Conservation (phyloP, 345 rosid species). For the Salix exigua region DNA sequence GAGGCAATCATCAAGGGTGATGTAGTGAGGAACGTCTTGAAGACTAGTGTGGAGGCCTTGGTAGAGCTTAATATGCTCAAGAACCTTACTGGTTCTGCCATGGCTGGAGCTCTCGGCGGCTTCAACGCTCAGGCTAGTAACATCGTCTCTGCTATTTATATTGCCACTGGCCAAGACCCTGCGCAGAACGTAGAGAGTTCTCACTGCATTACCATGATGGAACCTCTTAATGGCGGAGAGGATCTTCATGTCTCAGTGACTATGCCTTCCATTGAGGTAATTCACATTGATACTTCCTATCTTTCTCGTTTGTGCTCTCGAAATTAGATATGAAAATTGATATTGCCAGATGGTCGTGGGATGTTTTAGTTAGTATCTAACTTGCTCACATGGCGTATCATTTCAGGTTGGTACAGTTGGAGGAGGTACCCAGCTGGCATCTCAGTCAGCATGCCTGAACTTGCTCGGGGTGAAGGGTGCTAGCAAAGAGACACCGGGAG, state of each 20-base stretch:
- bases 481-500: slow-evolving; percentile 37
- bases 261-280: slow-evolving; percentile 45
- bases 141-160: slow-evolving; percentile 33
- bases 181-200: slow-evolving; percentile 49
- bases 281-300: no score
- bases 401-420: slow-evolving; percentile 53
- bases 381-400: not conserved
- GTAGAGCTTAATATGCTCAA: slow-evolving; percentile 48
- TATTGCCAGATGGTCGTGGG: no score
- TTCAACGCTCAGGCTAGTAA: slow-evolving; percentile 48
- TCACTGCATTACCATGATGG: slow-evolving; percentile 49
- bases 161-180: slow-evolving; percentile 50
- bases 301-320: no score
- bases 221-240: slow-evolving; percentile 37
- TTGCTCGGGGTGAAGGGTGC: slow-evolving; percentile 57
- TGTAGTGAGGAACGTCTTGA: slow-evolving; percentile 37
- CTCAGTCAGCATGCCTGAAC: slow-evolving; percentile 57
- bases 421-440: slow-evolving; percentile 53
- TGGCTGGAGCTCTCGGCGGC: slow-evolving; percentile 52
- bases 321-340: no score
- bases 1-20: slow-evolving; percentile 38
- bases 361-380: no score
- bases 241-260: slow-evolving; percentile 45
- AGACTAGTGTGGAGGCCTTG: slow-evolving; percentile 32
- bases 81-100: slow-evolving; percentile 45